Base-by-base conservation (phyloP, 495 filamentous ascomycete species). In the Penicillium taxi region DNA sequence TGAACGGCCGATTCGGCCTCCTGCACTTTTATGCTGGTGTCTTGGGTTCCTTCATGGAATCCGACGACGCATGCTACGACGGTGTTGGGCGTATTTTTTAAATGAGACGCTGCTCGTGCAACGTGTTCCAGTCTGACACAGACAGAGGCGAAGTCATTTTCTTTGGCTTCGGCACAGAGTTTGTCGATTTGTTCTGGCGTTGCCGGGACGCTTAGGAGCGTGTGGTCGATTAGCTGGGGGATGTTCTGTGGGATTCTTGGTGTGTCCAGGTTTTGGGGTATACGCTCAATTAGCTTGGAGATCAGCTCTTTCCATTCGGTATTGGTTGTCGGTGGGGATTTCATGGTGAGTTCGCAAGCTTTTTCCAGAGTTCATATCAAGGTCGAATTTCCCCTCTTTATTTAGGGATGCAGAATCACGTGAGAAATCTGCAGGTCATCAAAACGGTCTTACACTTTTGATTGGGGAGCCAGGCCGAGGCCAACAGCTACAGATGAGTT, bases 21-120 rank as follows among this genome's bases (percentile, higher is more conserved):
- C 30, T 55, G 60, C 24, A 53, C 56, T 38, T 84, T 84, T 19
- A 67, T 58, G 2, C 54, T 38, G 9, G 74, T 69, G 18, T 67
- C 61, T 41, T 72, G 55, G 6, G 73, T 77, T 7, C 80, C 81
- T 43, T 81, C 76, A 15, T 70, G 81, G 59, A 84, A 84, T 25
- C 75, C 79, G 9, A 84, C 66, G 6, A 84, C 81, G 43, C 70
- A 78, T 21, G 77, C 78, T 3, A 82, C 68, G 24, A 55, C 61
- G 3, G 76, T 70, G 23, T 51, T 45, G 12, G 66, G 63, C 9
- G 42, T 19, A 31, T 63, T 64, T 20, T 65, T 57, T 24, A 85
- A 67, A 24, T 70, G 67, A 12, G 63, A 40, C n/a, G 66, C 66
- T 15, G 72, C 74, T 23, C 65, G 73, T 6, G 58, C 28, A 7